Evolutionary conservation across 2,329 filamentous ascomycete genomes (phyloP).

Genomic region (Colletotrichum horii): DNA sequence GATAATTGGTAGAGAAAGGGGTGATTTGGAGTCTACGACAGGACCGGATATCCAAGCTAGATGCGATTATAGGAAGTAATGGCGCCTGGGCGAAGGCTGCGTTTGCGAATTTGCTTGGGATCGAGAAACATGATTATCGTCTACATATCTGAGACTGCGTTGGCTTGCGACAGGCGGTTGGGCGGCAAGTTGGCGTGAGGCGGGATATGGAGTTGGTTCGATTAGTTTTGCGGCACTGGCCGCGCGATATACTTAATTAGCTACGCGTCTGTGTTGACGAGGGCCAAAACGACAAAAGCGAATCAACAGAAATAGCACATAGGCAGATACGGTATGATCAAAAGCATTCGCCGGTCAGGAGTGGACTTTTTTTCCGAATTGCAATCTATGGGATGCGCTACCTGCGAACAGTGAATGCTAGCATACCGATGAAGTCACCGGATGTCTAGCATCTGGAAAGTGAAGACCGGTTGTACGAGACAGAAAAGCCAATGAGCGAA

Average conservation of each 20-base stretch:
- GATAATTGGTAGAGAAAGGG: not conserved
- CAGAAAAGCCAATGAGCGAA: not conserved
- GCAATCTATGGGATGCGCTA: not conserved
- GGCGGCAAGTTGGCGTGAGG: not conserved
- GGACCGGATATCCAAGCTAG: not conserved
- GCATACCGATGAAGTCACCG: not conserved
- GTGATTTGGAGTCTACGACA: not conserved
- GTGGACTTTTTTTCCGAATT: not conserved
- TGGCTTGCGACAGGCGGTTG: not conserved
- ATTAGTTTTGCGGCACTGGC: not conserved
- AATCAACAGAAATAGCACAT: not conserved
- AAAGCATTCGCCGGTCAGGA: not conserved
- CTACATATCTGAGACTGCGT: not conserved
- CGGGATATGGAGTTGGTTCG: not conserved
- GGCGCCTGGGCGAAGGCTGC: not conserved
- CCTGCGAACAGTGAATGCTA: not conserved
- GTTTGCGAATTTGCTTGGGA: not conserved
- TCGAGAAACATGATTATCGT: not conserved
- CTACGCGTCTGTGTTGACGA: not conserved
- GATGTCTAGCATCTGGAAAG: not conserved
- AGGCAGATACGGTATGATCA: not conserved
- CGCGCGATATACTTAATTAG: not conserved
- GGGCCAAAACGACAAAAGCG: not conserved
- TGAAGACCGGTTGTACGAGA: not conserved
- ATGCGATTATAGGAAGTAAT: not conserved